Conservation (phyloP, 106 monocot species). For the Hemerocallis citrina region DNA sequence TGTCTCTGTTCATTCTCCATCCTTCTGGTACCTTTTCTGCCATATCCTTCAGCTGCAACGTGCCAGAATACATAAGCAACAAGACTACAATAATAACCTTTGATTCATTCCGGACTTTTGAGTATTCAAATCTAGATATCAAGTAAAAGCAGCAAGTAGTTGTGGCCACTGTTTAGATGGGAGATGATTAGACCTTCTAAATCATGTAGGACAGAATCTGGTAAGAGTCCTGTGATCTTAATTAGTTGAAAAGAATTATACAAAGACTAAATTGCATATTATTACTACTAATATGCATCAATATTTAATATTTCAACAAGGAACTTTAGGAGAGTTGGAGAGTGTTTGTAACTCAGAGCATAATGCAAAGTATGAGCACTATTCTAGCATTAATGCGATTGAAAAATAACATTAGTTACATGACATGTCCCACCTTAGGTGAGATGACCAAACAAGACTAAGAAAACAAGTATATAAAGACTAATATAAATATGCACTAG, state of each 20-base stretch:
- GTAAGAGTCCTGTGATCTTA: neutral
- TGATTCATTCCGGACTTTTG: neutral
- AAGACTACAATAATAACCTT: no score
- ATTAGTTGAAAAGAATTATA: no score
- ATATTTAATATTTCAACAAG: no score
- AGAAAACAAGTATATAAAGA: neutral
- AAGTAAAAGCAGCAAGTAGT: neutral
- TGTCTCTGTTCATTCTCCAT: constrained; percentile 8
- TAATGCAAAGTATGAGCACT: neutral
- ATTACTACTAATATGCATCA: no score
- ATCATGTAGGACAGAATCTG: neutral
- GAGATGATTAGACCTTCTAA: neutral
- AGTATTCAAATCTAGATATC: neutral
- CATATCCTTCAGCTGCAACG: constrained; percentile 56
- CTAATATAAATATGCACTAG: neutral
- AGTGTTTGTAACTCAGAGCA: neutral
- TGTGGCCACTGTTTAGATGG: neutral
- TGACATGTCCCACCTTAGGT: neutral
- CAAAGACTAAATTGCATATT: no score
- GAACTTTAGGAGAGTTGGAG: no score
- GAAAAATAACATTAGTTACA: neutral
- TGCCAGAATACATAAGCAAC: constrained; percentile 6
- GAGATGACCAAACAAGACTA: neutral
- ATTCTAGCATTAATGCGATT: neutral
- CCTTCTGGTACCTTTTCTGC: constrained; percentile 35